Base-by-base conservation (phyloP, 2,329 filamentous ascomycete genomes). In the Ploettnerulaceae sp. region DNA sequence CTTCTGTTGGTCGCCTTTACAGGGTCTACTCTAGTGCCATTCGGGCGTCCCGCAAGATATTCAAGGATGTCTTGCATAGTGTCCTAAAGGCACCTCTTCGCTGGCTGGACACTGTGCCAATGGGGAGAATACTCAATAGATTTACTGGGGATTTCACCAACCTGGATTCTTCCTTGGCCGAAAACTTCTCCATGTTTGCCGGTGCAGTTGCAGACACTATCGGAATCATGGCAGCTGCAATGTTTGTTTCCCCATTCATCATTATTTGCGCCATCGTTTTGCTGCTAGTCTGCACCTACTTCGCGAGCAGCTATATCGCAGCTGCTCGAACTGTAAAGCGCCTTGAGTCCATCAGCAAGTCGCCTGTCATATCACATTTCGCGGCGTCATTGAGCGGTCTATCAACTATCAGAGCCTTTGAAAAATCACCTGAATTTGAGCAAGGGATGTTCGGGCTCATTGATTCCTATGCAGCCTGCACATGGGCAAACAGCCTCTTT, bases 91-190 rank as follows among this genome's bases (percentile, higher is more conserved):
- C 85, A 5, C 85, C 83, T 1, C 70, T 89, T 12, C 73, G 84
- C 47, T 89, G 84, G 84, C 71, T 91, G 21, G 86, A 91, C 60
- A 90, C 86, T 0, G 82, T 89, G 0, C 87, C 87, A 0, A 71
- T 88, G 1, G 86, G 86, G 2, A 77, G 86, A 31, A 78, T 90
- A 31, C 70, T 90, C n/a, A 91, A 91, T 66, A 76, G 86, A 2
- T 88, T 90, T 62, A 88, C 85, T 0, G 73, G 82, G 2, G 86
- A 91, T 64, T 89, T 91, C 64, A 79, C 82, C 56, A 74, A 80
- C 29, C 76, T 90, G 39, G 86, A 91, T 65, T 81, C 76, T 5
- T 73, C 77, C 25, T 69, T 89, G 38, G 77, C 81, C 5, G 75
- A 76, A 53, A 77, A 85, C 38, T 63, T 88, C 51, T 74, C 72